Evolutionary conservation across 495 filamentous ascomycete species (phyloP), one percentile per base, ranked within the genome.

Genomic region (Neurospora sp.): DNA sequence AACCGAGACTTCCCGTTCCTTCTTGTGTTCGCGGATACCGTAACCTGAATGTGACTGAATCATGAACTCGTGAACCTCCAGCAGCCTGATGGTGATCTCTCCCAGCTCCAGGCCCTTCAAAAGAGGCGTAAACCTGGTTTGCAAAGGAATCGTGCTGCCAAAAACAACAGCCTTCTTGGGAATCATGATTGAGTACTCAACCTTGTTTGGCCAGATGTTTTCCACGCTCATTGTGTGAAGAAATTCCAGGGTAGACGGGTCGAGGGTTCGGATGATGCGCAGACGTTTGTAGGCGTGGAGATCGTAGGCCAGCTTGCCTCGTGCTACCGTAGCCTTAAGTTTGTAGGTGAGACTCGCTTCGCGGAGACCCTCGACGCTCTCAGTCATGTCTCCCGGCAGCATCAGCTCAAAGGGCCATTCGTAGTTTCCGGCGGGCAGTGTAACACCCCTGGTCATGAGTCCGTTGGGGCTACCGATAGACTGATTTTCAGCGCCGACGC

Each of bases 191-290:
- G 91, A 92, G 80, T 98, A 98, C 78, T 96, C 90, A 76, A 98
- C 88, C 84, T 99, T 99, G 81, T 94, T 92, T 12, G 92, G 89
- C 96, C 96, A 99, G 71, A 96, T 88, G 77, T 97, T 97, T 80
- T 97, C 92, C 70, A 97, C 90, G n/a, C 91, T 94, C 93, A 94
- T 94, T 12, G 92, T 91, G 79, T 96, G 92, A 20, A 91, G 88
- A 73, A 96, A 85, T 79, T 97, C 95, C 72, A 96, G 85, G 39
- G 92, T 90, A 48, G 91, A 90, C 18, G 92, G 86, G 40, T 93
- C 91, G 69, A 97, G 82, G 5, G 95, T 98, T 70, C 96, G 87
- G 68, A 99, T 91, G 73, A 99, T 90, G 22, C 96, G 89, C 70
- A 99, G 82, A 66, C 93, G 93, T 79, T 92, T 93, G 73, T 89